Evolutionary conservation across 768 basidiomycete species (phyloP).

Genomic region (Mycena latifolia): DNA sequence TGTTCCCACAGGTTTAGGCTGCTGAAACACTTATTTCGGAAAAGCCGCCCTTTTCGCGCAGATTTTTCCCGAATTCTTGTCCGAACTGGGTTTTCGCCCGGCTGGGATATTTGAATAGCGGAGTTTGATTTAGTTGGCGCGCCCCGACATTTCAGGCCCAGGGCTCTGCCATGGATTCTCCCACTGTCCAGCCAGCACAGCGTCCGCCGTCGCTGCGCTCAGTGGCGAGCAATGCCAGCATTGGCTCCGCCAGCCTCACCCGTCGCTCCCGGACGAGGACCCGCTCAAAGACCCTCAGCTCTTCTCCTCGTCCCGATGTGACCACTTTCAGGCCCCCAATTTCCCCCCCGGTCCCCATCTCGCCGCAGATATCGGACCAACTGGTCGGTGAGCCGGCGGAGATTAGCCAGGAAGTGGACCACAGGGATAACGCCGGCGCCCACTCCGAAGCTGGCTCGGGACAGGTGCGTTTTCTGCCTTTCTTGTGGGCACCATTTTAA

Average conservation of each 20-base stretch:
- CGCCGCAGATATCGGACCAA: conserved; percentile 6
- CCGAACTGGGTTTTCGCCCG: too few relatives aligned
- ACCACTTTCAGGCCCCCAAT: conserved; percentile 22
- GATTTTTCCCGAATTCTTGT: too few relatives aligned
- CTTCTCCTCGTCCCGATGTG: conserved; percentile 26
- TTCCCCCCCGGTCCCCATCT: conserved; percentile 17
- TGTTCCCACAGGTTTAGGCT: too few relatives aligned
- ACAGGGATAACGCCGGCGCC: neutral
- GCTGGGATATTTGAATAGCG: too few relatives aligned
- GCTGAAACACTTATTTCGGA: too few relatives aligned
- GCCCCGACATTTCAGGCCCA: too few relatives aligned
- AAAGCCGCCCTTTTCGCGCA: too few relatives aligned
- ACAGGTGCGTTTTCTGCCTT: conserved; percentile 48
- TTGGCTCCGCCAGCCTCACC: conserved; percentile 58
- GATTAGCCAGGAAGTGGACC: conserved; percentile 5
- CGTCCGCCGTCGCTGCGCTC: conserved; percentile 55
- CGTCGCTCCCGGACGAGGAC: conserved; percentile 67
- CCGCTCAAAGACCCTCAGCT: conserved; percentile 64
- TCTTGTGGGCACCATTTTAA: conserved; percentile 4
- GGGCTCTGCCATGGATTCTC: conserved; percentile 2
- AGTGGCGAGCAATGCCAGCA: conserved; percentile 63
- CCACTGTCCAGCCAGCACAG: neutral
- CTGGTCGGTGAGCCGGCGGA: conserved; percentile 28
- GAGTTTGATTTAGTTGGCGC: too few relatives aligned
- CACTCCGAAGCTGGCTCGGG: conserved; percentile 40